A percentile compares a stretch with the other conserved stretches of the same genome.
Conservation (phyloP, 169 alveolate species). For the Ichthyophthirius multifiliis region DNA sequence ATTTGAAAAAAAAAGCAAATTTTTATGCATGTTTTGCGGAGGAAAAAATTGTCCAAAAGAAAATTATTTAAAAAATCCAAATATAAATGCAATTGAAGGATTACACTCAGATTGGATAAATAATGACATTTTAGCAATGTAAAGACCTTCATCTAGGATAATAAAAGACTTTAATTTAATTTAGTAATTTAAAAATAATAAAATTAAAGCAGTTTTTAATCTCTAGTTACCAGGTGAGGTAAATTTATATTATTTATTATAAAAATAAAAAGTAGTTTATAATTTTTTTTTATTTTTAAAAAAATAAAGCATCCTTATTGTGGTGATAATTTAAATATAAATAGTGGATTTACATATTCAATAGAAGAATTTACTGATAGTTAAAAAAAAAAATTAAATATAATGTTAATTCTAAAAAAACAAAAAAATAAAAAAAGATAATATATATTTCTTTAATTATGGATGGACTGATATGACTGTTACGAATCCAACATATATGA, state of each 20-base stretch:
- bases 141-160: slow-evolving; percentile 69
- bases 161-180: slow-evolving; percentile 66
- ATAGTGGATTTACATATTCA: slow-evolving; percentile 57
- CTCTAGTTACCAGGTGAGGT: slow-evolving; percentile 79
- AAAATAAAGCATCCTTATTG: slow-evolving; percentile 78
- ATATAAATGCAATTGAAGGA: slow-evolving; percentile 79
- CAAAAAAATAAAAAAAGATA: slow-evolving; percentile 44
- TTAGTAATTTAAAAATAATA: slow-evolving; percentile 56
- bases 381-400: neutral
- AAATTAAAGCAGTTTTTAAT: slow-evolving; percentile 68
- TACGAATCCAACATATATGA: slow-evolving; percentile 58
- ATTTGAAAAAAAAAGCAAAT: slow-evolving; percentile 47
- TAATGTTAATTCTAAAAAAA: slow-evolving; percentile 24
- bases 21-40: slow-evolving; percentile 80
- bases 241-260: neutral
- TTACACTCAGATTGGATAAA: slow-evolving; percentile 82
- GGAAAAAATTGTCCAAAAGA: slow-evolving; percentile 77
- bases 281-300: neutral
- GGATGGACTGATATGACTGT: slow-evolving; percentile 83
- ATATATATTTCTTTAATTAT: slow-evolving; percentile 64
- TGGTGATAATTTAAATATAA: slow-evolving; percentile 66
- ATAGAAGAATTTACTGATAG: slow-evolving; percentile 60
- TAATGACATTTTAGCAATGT: slow-evolving; percentile 76
- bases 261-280: neutral
- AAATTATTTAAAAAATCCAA: slow-evolving; percentile 54